Evolutionary conservation across 176 grass and related monocot species (phyloP), one percentile per base, ranked within the genome.

Genomic region (Echinochloa phyllopogon): DNA sequence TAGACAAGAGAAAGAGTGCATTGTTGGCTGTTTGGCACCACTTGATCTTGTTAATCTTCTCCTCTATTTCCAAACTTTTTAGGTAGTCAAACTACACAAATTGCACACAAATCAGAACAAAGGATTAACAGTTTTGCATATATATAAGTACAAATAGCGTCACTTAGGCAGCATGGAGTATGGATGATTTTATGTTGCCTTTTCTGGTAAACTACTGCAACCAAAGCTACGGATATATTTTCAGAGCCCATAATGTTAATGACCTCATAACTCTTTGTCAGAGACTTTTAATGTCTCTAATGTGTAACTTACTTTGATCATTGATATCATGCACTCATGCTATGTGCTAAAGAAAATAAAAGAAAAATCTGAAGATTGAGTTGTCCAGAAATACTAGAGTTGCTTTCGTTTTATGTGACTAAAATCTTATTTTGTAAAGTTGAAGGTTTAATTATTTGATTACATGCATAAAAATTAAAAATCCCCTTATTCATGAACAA

Each of bases 41-140:
- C 72, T 86, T 93, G 48, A 93, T 91, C 81, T 91, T 93, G 91
- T 96, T 96, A 77, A 96, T 96, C 76, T 96, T 96, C 88, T 96
- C 94, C 85, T 96, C 94, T 87, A 96, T 96, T 93, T 96, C 94
- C 86, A 96, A 87, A 90, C 94, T 96, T 93, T 96, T 96, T 40
- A 96, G 94, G 80, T 96, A 96, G 77, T 96, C 94, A 73, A 96
- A 96, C 94, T 96, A 87, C 89, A 89, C 79, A n/a, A 55, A 73
- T 80, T 20, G 75, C 51, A 80, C 65, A 48, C 83, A 80, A 55
- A 76, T 59, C n/a, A 77, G 65, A 74, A 88, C 25, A 85, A 87
- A 60, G 58, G 8, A 55, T 47, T 78, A 25, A 45, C 25, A 84
- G 21, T 58, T 57, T 67, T 1, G 33, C 49, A 79, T 68, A 47